Evolutionary conservation across 768 basidiomycete genomes (phyloP), one percentile per base, ranked within the genome.

Genomic region (Gloeostereum incarnatum): DNA sequence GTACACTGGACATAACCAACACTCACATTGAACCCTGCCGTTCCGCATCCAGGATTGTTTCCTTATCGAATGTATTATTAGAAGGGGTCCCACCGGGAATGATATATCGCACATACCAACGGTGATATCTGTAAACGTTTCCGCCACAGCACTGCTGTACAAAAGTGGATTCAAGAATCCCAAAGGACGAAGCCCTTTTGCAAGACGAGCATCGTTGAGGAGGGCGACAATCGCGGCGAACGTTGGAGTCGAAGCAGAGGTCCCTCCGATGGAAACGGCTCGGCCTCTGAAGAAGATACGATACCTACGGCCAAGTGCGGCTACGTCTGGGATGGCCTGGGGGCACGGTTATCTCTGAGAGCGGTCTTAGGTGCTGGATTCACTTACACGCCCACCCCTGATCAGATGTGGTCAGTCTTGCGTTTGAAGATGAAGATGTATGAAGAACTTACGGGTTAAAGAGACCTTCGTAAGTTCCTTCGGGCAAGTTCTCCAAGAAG

Each of bases 161-260:
- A 82, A 39, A 33, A 77, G 59, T 2, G 78, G 80, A 52, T 82
- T 82, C 43, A 84, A 58, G 57, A 81, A 81, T 0, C 81, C 81
- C n/a, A 83, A 57, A 18, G 77, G 40, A 7, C 56, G 48, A 35
- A 61, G 55, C 0, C 61, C 58, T 0, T 58, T 59, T 2, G 56
- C 54, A 18, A 80, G 52, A 6, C 76, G 69, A 2, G 69, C 75
- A 40, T 83, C 78, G 37, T 83, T 82, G 36, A 85, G 56, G 44
- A 85, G 65, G 3, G 80, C 66, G 13, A 83, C 61, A 36, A 85
- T 59, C 18, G 67, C 73, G 5, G 81, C 68, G 41, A 87, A 78
- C 0, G 78, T 65, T 0, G 82, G 83, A 6, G 77, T 49, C 1
- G 81, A 51, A 1, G 77, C 76, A 10, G 80, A 82, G 1, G 84